Evolutionary conservation across 2,329 filamentous ascomycete species (phyloP), one percentile per base, ranked within the genome.

Genomic region (Aureobasidium melanogenum): DNA sequence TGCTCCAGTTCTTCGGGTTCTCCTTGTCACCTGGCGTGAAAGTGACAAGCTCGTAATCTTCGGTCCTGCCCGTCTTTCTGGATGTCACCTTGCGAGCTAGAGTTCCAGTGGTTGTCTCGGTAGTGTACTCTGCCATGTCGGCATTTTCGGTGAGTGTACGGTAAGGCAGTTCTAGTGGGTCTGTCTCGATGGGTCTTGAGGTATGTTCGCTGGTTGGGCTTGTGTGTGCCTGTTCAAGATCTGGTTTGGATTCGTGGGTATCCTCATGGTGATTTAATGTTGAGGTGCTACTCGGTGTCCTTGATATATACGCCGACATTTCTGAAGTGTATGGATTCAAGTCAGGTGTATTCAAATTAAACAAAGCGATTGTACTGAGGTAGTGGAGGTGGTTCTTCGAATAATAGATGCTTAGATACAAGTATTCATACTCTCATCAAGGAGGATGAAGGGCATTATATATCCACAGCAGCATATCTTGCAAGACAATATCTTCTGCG

Each of bases 21-120:
- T 72, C 71, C 17, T 68, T 67, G 66, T 78, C 75, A 60, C 85
- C 77, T 2, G 86, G 80, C 4, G 79, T 82, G 69, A 94, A 96
- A 0, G 86, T 88, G 36, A 89, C 85, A 10, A 89, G 76, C 62
- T 86, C 83, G 69, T 83, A 86, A 12, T 58, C 38, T 38, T 64
- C 63, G 22, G 50, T 38, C 50, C 58, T 56, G 22, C 69, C 69
- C 17, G 66, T 67, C 28, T 65, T 64, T 55, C 65, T 67, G 17
- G 69, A 68, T 36, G 65, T 58, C 1, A 69, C 64, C 36, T 65
- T 61, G 39, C 67, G 65, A 7, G 70, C 62, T n/a, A 62, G 34
- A 4, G 52, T 57, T 14, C 65, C 65, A 14, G 58, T 54, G 9
- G 64, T 59, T 2, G 65, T 67, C 52, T 70, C 69, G 26, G 64